Conservation (phyloP, 768 basidiomycete species). For the Gymnopilus dilepis region DNA sequence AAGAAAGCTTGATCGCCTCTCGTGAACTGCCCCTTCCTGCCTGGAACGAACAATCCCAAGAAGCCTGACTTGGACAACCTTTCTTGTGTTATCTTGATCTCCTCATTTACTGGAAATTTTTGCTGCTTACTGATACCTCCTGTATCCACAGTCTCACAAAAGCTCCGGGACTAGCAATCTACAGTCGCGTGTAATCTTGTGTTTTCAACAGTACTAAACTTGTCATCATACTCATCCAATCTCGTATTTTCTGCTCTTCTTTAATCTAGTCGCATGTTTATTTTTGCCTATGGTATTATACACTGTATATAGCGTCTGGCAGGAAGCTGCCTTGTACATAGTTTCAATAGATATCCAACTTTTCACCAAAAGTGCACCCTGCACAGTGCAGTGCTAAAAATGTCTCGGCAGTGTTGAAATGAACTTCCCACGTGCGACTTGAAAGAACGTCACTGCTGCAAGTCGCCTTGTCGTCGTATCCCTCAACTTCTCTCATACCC, state of each 20-base stretch:
- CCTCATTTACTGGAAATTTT: not conserved
- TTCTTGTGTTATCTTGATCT: constrained; percentile 9
- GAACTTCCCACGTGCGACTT: constrained; percentile 4
- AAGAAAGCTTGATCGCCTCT: constrained; percentile 75
- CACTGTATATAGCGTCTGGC: not conserved
- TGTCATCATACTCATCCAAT: not conserved
- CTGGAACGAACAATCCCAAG: constrained; percentile 35
- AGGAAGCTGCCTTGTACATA: not conserved
- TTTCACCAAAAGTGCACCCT: not conserved
- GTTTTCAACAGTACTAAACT: not conserved
- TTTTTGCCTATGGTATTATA: not conserved
- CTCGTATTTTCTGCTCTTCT: not conserved
- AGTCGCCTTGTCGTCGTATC: not conserved
- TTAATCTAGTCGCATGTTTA: not conserved
- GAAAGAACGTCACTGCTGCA: not conserved
- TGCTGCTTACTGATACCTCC: not conserved
- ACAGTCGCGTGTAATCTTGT: constrained; percentile 1
- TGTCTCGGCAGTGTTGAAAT: not conserved
- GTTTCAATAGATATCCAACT: not conserved
- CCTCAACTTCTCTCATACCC: not conserved
- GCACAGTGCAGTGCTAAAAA: not conserved
- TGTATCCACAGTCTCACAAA: not conserved
- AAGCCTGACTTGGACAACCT: constrained; percentile 17
- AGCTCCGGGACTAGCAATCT: not conserved
- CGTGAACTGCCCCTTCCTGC: constrained; percentile 46